These are phyloP conservation scores for Grosmannia clavigera DNA, from an alignment of 2,329 filamentous ascomycete species.

Conservation along the genomic window DNA sequence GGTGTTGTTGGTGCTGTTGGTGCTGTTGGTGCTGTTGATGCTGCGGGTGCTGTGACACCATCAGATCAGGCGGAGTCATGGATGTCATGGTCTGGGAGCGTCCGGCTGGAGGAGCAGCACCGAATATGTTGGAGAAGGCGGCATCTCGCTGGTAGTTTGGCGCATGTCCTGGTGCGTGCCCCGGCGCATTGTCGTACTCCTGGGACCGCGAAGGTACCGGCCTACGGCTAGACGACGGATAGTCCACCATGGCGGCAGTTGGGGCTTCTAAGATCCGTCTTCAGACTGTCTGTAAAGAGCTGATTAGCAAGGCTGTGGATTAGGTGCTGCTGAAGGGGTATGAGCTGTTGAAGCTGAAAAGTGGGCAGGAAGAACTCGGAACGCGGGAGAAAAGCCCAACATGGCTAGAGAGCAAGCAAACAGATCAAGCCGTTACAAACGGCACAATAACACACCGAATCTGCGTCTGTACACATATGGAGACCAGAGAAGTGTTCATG, in stretches of 20 bases:
- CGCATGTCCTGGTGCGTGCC: constrained; percentile 14
- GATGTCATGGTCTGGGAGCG: constrained; percentile 94
- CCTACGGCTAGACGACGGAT: constrained; percentile 38
- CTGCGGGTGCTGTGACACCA: constrained; percentile 10
- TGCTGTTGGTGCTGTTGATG: constrained; percentile 5
- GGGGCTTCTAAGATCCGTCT: neutral
- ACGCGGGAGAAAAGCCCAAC: neutral
- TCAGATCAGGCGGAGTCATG: constrained; percentile 33
- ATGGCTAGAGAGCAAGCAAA: neutral
- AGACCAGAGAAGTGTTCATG: neutral
- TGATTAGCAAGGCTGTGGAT: constrained; percentile 6
- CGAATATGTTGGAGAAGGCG: constrained; percentile 94
- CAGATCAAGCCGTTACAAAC: neutral
- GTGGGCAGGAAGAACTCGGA: neutral
- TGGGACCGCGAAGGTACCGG: constrained; percentile 24
- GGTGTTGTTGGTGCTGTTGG: constrained; percentile 1
- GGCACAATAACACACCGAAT: neutral
- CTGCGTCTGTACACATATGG: neutral
- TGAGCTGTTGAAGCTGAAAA: neutral
- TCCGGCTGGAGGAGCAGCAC: constrained; percentile 70
- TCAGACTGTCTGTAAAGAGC: constrained; percentile 19
- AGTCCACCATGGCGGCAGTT: constrained; percentile 39
- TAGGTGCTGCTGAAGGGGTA: neutral
- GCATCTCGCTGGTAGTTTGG: constrained; percentile 70
- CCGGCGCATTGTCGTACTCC: constrained; percentile 31